phyloP scores from a whole-genome alignment of 441 rosid species.

The Pelargonium cotyledonis region DNA sequence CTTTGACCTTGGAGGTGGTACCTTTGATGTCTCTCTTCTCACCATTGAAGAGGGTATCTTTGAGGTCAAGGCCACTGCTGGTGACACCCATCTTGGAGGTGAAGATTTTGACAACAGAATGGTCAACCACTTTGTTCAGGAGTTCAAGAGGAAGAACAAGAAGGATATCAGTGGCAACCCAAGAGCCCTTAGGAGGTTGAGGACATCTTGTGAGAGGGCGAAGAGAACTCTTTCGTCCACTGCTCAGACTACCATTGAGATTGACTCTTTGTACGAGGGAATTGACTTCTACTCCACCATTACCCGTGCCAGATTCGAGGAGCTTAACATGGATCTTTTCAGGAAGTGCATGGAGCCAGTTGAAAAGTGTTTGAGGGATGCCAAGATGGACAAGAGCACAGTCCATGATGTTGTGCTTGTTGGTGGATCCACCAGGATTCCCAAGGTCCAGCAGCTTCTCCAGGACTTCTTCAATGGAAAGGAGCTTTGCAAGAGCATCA shows the following conservation, averaged over 20 bases:
- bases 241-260: conserved; percentile 48
- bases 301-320: conserved; percentile 52
- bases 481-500: conserved; percentile 57
- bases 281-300: conserved; percentile 47
- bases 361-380: conserved; percentile 58
- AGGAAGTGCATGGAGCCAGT: conserved; percentile 65
- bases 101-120: conserved; percentile 61
- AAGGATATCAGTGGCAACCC: conserved; percentile 58
- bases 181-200: conserved; percentile 52
- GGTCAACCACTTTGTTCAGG: conserved; percentile 58
- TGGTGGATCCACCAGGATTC: conserved; percentile 59
- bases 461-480: conserved; percentile 57
- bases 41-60: conserved; percentile 61
- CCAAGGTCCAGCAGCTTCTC: conserved; percentile 56
- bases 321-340: conserved; percentile 53
- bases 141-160: conserved; percentile 56
- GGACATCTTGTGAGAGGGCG: conserved; percentile 51
- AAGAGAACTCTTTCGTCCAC: conserved; percentile 53
- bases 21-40: conserved; percentile 54
- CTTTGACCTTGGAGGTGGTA: conserved; percentile 55
- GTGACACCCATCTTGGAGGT: conserved; percentile 63
- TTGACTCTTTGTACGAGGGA: conserved; percentile 53
- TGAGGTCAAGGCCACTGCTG: conserved; percentile 55
- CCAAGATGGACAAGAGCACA: conserved; percentile 51
- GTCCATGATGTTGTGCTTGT: conserved; percentile 59